Base-by-base conservation (phyloP, 2,329 filamentous ascomycete species). In the Exophiala spinifera region DNA sequence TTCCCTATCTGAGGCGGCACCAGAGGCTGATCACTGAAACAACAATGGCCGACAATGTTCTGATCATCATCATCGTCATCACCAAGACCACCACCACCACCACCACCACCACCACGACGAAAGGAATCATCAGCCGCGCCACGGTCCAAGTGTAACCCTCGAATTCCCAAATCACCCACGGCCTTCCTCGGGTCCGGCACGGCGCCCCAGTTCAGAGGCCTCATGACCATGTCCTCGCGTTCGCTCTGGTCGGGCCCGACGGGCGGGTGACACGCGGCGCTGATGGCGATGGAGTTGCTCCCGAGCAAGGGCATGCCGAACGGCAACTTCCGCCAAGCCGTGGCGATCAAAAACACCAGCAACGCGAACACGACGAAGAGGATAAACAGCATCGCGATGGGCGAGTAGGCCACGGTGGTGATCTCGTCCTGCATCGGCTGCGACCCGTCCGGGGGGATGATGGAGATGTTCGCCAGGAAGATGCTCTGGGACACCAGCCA, bases 401-500 rank as follows among this genome's bases (percentile, higher is more conserved):
- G 56, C 19, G 57, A 65, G 53, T 64, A 64, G 13, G 63, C 64
- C 20, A 62, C 56, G 1, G 62, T 63, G 17, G 56, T 61, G 47
- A 66, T 53, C 8, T 55, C 55, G 46, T 61, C 56, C 19, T 58
- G 50, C 53, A 57, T 53, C 11, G 59, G 54, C 33, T 57, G 47
- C 7, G 31, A 47, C 8, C 57, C 61, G 28, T 61, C 54, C 15
- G 42, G 42, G 4, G 59, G 50, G 48, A 57, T 60, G 20, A 57
- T 47, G 5, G 57, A 55, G 28, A 75, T 70, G 2, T 70, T 65
- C 0, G 72, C 72, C 0, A 78, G 57, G 62, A 77, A 79, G 1
- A 78, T 55, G 40, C 70, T 72, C 54, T 77, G 74, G 0, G 76
- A 80, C 3, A 77, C 66, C 4, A 79, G 65, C 76, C 76, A 80